Percentiles rank a stretch among this genome's conserved stretches.
Evolutionary conservation across 345 rosid species (phyloP).

Genomic region (Camelina laxa): DNA sequence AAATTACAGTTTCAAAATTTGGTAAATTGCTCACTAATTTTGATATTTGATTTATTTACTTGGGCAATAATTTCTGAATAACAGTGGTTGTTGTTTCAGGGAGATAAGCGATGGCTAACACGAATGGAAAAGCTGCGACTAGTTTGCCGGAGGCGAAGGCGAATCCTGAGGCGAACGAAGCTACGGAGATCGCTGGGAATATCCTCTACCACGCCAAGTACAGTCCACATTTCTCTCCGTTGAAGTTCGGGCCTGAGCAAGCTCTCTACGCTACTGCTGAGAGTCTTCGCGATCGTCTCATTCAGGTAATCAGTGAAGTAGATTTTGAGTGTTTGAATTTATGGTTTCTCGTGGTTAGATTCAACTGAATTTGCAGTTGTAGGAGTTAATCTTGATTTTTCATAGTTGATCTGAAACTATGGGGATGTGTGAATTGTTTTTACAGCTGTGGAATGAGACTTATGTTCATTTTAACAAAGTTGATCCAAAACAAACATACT

Average conservation of each 20-base stretch:
- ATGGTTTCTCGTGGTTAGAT: background rate
- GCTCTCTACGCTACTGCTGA: slow-evolving; percentile 85
- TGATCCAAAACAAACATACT: slow-evolving; percentile 92
- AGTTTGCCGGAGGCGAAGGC: slow-evolving; percentile 54
- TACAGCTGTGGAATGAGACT: slow-evolving; percentile 95
- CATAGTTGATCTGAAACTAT: slow-evolving; percentile 44
- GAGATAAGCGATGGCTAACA: slow-evolving; percentile 50
- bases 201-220: slow-evolving; percentile 77
- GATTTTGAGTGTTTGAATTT: background rate
- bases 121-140: slow-evolving; percentile 45
- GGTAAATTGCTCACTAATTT: background rate
- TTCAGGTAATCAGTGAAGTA: slow-evolving; percentile 52
- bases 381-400: slow-evolving; percentile 64
- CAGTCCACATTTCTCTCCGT: slow-evolving; percentile 95
- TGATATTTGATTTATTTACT: background rate
- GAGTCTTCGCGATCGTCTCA: slow-evolving; percentile 90
- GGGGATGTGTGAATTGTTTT: slow-evolving; percentile 26
- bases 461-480: slow-evolving; percentile 74
- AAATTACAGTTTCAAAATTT: background rate
- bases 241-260: slow-evolving; percentile 86
- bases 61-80: background rate
- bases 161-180: slow-evolving; percentile 62
- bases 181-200: slow-evolving; percentile 73
- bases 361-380: slow-evolving; percentile 48
- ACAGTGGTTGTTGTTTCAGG: slow-evolving; percentile 2